Evolutionary conservation across 1,284 basidiomycete genomes (phyloP), one percentile per base, ranked within the genome.

Genomic region (Coniferiporia weirii): DNA sequence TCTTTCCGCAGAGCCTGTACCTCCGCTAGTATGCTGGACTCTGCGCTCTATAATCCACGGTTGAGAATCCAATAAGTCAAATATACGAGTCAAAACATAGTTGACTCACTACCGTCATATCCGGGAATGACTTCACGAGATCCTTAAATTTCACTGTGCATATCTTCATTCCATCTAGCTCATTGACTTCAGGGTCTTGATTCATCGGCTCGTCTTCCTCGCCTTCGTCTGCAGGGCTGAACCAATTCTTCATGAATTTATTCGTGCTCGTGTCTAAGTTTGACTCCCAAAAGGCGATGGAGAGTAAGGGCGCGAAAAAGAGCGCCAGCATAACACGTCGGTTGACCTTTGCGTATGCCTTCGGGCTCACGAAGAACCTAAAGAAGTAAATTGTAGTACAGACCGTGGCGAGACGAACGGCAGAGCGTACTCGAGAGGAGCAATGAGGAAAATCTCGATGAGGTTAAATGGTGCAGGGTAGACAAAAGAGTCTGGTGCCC

Each of bases 381-480:
- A 35, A 56, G 32, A 35, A 19, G 38, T 47, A 50, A 35, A 20
- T 40, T 40, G 27, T 46, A 5, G 10, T 56, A 40, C 10, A 48
- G 12, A 46, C 44, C 10, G 15, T 54, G 1, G 15, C n/a, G 17
- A 35, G 27, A 48, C 19, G 36, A 9, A 27, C 7, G 22, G 55
- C 5, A 20, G 27, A 35, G 78, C 86, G 66, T 67, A 94, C 91
- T 96, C 94, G 51, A 92, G 77, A 12, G 95, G 95, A 0, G 85
- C 91, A 60, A 96, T 76, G 46, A 96, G 74, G 66, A 93, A 72
- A 0, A 79, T 76, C 72, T 98, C 95, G 62, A 96, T 74, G 49
- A 98, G 76, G 70, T 97, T 98, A 79, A 96, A 81, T 0, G 80
- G 79, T 1, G 78, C 69, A 40, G 85, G 86, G 69, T 87, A 89